phyloP scores from a whole-genome alignment of 345 rosid species.

The Populus tremula region DNA sequence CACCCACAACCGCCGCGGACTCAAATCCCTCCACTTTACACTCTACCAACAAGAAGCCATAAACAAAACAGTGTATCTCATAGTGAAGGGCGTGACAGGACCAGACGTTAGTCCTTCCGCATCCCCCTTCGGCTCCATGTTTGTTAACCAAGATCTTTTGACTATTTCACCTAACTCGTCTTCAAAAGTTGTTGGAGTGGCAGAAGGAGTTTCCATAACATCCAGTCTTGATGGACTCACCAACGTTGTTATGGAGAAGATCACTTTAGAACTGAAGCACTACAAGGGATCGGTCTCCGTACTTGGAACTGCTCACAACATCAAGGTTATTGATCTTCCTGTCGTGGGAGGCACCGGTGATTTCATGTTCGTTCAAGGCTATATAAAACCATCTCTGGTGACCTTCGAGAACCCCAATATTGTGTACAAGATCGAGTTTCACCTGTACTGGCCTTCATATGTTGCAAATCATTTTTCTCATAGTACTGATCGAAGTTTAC shows the following conservation, averaged over 20 bases:
- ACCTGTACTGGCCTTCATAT: constrained; percentile 32
- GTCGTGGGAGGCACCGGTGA: constrained; percentile 37
- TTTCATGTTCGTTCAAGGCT: constrained; percentile 32
- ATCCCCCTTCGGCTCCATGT: constrained; percentile 35
- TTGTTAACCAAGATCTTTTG: constrained; percentile 29
- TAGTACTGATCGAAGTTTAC: not conserved
- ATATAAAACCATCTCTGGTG: constrained; percentile 19
- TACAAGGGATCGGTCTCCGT: constrained; percentile 32
- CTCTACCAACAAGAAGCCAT: constrained; percentile 32
- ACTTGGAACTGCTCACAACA: constrained; percentile 29
- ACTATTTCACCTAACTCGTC: constrained; percentile 17
- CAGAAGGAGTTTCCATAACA: constrained; percentile 25
- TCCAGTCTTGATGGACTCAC: constrained; percentile 30
- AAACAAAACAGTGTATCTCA: constrained; percentile 23
- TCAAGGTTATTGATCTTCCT: constrained; percentile 34
- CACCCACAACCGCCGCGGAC: not conserved
- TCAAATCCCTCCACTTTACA: constrained; percentile 23
- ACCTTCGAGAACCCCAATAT: constrained; percentile 15
- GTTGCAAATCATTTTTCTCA: constrained; percentile 1
- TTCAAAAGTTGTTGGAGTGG: constrained; percentile 28
- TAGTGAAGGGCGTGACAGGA: constrained; percentile 26
- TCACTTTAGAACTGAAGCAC: constrained; percentile 19
- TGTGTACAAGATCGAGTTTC: constrained; percentile 34
- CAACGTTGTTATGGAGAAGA: constrained; percentile 29
- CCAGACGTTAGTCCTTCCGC: constrained; percentile 6